These are phyloP conservation scores for Xylaria scruposa DNA, from an alignment of 495 filamentous ascomycete genomes.

Conservation along the genomic window DNA sequence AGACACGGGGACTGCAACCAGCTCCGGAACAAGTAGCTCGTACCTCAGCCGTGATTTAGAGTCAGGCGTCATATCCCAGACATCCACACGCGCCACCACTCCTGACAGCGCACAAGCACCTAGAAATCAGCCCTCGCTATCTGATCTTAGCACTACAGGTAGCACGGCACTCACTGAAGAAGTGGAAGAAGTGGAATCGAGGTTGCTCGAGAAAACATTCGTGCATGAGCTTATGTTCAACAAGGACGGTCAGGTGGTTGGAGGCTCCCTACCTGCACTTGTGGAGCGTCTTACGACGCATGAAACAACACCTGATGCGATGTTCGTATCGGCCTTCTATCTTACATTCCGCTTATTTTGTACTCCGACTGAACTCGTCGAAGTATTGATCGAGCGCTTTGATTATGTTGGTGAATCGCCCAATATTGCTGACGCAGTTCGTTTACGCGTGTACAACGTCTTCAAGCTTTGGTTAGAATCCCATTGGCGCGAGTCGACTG, in stretches of 20 bases:
- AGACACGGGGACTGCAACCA: conserved; percentile 59
- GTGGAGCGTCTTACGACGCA: conserved; percentile 94
- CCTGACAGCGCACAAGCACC: conserved; percentile 66
- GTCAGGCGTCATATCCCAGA: conserved; percentile 77
- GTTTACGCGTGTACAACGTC: conserved; percentile 91
- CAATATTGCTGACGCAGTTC: conserved; percentile 76
- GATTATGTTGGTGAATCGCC: conserved; percentile 85
- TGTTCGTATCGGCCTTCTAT: conserved; percentile 95
- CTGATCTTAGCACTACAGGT: conserved; percentile 61
- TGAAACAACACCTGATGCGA: conserved; percentile 89
- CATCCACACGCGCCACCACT: conserved; percentile 88
- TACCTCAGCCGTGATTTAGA: conserved; percentile 84
- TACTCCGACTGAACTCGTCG: conserved; percentile 77
- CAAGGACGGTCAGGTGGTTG: conserved; percentile 93
- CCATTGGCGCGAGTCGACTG: conserved; percentile 86
- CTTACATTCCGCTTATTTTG: conserved; percentile 96
- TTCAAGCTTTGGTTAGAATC: conserved; percentile 98
- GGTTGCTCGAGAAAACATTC: conserved; percentile 81
- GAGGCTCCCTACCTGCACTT: conserved; percentile 87
- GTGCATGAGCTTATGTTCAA: conserved; percentile 90
- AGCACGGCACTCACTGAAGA: conserved; percentile 74
- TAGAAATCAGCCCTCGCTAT: conserved; percentile 57
- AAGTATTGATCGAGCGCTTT: conserved; percentile 85
- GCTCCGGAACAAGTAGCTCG: conserved; percentile 68
- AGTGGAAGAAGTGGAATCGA: conserved; percentile 77